phyloP scores from a whole-genome alignment of 768 basidiomycete species.

The Pleurotus eryngii region DNA sequence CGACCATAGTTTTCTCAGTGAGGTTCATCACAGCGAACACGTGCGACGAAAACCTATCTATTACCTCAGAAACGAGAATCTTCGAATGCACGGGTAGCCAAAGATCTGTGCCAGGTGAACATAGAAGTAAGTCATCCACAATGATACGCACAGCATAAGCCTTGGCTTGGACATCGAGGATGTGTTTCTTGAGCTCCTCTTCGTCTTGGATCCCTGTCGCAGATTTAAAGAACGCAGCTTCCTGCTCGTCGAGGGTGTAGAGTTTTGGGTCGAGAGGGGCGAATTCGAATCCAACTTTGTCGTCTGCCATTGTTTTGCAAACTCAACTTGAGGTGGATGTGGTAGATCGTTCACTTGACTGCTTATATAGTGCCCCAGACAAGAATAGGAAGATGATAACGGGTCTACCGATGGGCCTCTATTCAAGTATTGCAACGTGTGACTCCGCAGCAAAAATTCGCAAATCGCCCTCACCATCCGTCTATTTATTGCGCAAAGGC shows the following conservation, averaged over 20 bases:
- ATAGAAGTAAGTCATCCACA: slow-evolving; percentile 15
- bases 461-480: too few relatives aligned
- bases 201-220: slow-evolving; percentile 35
- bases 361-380: too few relatives aligned
- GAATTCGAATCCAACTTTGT: too few relatives aligned
- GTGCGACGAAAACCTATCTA: slow-evolving; percentile 2
- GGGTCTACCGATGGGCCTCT: too few relatives aligned
- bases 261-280: neutral
- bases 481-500: too few relatives aligned
- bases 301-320: too few relatives aligned
- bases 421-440: too few relatives aligned
- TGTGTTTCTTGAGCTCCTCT: slow-evolving; percentile 35
- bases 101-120: slow-evolving; percentile 22
- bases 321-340: too few relatives aligned
- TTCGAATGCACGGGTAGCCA: slow-evolving; percentile 29
- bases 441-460: too few relatives aligned
- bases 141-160: slow-evolving; percentile 24
- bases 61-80: slow-evolving; percentile 26
- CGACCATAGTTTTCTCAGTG: neutral
- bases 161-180: slow-evolving; percentile 32
- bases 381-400: too few relatives aligned
- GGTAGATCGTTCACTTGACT: too few relatives aligned
- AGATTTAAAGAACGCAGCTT: slow-evolving; percentile 31
- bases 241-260: slow-evolving; percentile 25
- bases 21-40: neutral